A percentile compares a stretch with the other conserved stretches of the same genome.
Conservation (phyloP, 208 protist genomes). For the Leishmania tarentolae region DNA sequence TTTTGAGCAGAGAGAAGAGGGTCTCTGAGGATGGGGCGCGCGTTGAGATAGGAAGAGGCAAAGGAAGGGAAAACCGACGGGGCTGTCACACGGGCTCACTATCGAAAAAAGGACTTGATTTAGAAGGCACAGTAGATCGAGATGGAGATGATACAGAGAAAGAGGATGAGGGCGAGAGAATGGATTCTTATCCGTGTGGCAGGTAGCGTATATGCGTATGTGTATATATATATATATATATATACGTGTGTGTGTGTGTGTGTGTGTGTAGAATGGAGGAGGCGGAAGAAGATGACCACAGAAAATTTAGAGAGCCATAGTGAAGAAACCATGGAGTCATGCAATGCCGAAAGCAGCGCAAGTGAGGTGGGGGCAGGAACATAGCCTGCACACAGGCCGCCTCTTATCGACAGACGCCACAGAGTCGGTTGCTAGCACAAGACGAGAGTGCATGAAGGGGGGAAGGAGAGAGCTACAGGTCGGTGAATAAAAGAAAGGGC, state of each 20-base stretch:
- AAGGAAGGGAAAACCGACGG: background rate
- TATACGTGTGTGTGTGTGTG: background rate
- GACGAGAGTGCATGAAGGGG: background rate
- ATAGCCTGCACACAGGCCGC: background rate
- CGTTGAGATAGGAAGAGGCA: background rate
- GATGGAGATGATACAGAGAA: background rate
- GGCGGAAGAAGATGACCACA: background rate
- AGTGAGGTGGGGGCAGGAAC: background rate
- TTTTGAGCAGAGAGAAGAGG: background rate
- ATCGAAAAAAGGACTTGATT: background rate
- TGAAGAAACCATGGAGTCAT: background rate
- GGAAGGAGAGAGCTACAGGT: background rate
- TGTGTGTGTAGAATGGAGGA: background rate
- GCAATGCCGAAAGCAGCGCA: background rate
- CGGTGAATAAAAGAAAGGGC: background rate
- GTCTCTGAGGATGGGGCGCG: background rate
- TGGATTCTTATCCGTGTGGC: background rate
- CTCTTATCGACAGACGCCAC: background rate
- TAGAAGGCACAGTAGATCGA: background rate
- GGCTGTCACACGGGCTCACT: background rate
- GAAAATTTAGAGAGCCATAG: background rate
- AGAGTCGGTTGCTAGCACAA: background rate
- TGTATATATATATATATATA: background rate
- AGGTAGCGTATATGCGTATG: background rate
- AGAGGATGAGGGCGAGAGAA: background rate